phyloP scores from a whole-genome alignment of 2,329 filamentous ascomycete genomes.

The Neonectria faginata region DNA sequence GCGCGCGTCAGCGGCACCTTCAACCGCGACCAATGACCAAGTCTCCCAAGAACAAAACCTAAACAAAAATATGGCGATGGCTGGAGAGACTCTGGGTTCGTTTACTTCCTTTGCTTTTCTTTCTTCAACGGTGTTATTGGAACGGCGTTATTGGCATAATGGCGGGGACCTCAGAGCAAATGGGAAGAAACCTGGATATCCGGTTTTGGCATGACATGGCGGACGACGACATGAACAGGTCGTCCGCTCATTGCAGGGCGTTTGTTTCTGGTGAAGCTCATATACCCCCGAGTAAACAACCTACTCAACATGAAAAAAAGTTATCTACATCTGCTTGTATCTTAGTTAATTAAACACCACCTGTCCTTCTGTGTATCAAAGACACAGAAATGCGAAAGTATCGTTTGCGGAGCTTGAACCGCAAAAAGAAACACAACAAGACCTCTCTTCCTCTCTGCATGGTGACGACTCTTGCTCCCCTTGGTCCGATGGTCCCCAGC shows the following conservation, averaged over 20 bases:
- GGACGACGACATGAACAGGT: constrained; percentile 39
- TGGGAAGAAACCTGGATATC: constrained; percentile 39
- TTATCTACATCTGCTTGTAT: constrained; percentile 14
- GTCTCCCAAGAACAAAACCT: neutral
- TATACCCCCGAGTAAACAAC: constrained; percentile 52
- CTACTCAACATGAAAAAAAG: constrained; percentile 30
- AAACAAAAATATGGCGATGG: constrained; percentile 11
- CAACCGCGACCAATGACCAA: constrained; percentile 43
- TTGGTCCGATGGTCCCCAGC: neutral
- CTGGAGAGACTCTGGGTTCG: neutral
- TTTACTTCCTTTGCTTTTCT: neutral
- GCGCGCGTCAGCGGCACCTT: constrained; percentile 50
- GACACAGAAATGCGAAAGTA: neutral
- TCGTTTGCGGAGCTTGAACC: neutral
- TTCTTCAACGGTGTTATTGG: constrained; percentile 43
- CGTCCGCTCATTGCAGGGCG: constrained; percentile 42
- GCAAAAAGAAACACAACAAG: neutral
- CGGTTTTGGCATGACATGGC: constrained; percentile 29
- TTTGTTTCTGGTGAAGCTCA: constrained; percentile 61
- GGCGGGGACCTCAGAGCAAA: constrained; percentile 51
- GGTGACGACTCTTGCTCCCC: neutral
- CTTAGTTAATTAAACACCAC: constrained; percentile 3
- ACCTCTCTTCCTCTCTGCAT: neutral
- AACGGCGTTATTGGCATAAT: constrained; percentile 44
- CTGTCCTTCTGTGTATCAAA: neutral